Evolutionary conservation across 257 asterid species (phyloP), one percentile per base, ranked within the genome.

Genomic region (Lavandula angustifolia): DNA sequence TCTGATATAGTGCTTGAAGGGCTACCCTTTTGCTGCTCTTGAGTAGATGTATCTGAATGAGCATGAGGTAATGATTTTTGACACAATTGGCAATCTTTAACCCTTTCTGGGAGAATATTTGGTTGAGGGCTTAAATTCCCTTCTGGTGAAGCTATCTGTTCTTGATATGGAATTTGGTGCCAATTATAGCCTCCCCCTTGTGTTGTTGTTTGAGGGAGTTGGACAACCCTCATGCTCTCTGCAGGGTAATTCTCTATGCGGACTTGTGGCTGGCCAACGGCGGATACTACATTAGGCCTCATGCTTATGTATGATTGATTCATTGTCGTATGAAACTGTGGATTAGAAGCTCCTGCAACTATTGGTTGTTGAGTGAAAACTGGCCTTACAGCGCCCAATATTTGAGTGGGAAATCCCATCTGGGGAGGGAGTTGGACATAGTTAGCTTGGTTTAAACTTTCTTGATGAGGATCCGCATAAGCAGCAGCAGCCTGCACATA

Each of bases 41-140:
- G 94, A 66, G 92, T 89, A 38, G 81, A 10, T 43, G 97, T 68
- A 67, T 92, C 97, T 14, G 99, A 92, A 71, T 92, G 99, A 72
- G 96, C 96, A 76, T 89, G 97, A 8, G 98, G 98, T 72, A 89
- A 70, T 47, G 84, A 83, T 71, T 89, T 92, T 71, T 87, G 97
- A 75, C 98, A 89, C 95, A 89, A 72, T 34, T 70, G 66, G 73
- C 98, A 89, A 66, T 85, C 95, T 60, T 84, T 51, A 12, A 54
- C 50, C 34, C 69, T 71, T 51, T 78, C 72, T 47, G 27, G 27
- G 27, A 22, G 27, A 22, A 22, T 22, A 22, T 22, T 22, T 22
- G 64, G 75, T 54, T 78, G 82, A 47, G 77, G 69, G 52, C 74
- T 60, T 53, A 63, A 70, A 42, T 72, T 60, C 27, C 77, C 82